Percentiles rank a stretch among this genome's conserved stretches.
Conservation (phyloP, 768 basidiomycete species). For the Rhizopogon roseolus region DNA sequence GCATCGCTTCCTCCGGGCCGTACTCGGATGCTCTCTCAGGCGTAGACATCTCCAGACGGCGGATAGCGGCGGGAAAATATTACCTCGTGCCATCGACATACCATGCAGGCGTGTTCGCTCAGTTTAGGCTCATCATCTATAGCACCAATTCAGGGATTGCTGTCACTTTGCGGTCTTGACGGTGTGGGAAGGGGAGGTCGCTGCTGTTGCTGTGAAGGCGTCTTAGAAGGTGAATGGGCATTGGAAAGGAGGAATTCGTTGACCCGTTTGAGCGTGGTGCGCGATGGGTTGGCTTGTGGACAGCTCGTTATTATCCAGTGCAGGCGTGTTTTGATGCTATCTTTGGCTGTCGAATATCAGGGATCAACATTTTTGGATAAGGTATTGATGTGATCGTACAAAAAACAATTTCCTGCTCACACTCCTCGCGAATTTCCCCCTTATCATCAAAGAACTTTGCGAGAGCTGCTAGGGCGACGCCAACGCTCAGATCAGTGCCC, state of each 20-base stretch:
- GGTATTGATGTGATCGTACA: conserved; percentile 15
- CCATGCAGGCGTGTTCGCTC: conserved; percentile 47
- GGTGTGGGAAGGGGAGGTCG: neutral
- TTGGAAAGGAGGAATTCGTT: conserved; percentile 63
- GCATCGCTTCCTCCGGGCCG: conserved; percentile 68
- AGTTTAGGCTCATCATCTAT: conserved; percentile 61
- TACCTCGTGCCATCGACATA: conserved; percentile 72
- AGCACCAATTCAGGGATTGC: conserved; percentile 33
- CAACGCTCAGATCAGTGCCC: conserved; percentile 61
- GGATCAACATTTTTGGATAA: neutral
- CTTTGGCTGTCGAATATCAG: conserved; percentile 38
- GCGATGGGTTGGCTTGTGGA: conserved; percentile 78
- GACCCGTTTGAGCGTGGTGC: conserved; percentile 73
- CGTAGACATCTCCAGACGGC: conserved; percentile 51
- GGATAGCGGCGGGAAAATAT: conserved; percentile 59
- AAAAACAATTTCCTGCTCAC: conserved; percentile 1
- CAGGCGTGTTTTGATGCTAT: conserved; percentile 62
- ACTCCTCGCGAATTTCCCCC: conserved; percentile 28
- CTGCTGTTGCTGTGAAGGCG: neutral
- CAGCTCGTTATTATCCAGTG: conserved; percentile 82
- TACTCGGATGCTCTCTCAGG: conserved; percentile 77
- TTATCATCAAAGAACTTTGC: conserved; percentile 53
- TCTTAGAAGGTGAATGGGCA: conserved; percentile 15
- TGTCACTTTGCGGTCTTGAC: conserved; percentile 9
- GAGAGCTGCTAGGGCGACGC: conserved; percentile 56